Base-by-base conservation (phyloP, 805 yeast genomes). In the Hanseniaspora mollemarum region DNA sequence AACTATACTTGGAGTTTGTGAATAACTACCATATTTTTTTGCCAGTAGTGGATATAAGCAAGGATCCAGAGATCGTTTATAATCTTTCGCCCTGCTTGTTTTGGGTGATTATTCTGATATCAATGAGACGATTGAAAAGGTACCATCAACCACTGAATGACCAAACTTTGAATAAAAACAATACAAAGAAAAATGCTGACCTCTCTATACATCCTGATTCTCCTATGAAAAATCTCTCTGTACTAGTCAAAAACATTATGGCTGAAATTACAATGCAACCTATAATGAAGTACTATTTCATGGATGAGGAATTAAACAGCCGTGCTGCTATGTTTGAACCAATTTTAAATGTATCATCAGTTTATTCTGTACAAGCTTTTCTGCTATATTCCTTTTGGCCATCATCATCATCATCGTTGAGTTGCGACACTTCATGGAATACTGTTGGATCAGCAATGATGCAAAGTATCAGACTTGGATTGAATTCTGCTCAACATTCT, bases 401-500 rank as follows among this genome's bases (percentile, higher is more conserved):
- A 0, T 96, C 96, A 2, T 73, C 88, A 35, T 86, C 96, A 0
- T 87, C 97, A 0, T 87, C 96, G 0, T 72, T 92, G 43, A 84
- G 94, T 64, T 95, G 97, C 0, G 97, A 92, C 62, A 83, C 95
- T 7, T 83, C 95, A 3, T 90, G 96, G 95, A 86, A 84, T 62
- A 86, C 96, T 1, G 81, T 87, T 21, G 97, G 96, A 0, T 80
- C 86, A 42, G 97, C 97, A 4, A 71, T 87, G 58, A 86, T 85
- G 65, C 95, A 87, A 61, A 97, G 96, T 0, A 82, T 88, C 31
- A 70, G 96, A 50, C 83, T 90, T 15, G 97, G 98, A 0, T 70
- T 92, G 25, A 95, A 92, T 60, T 75, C 87, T 21, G 92, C 87
- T 0, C 90, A 85, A 19, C 72, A 68, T 51, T 69, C 74, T 15